A percentile compares a stretch with the other conserved stretches of the same genome.
phyloP scores from a whole-genome alignment of 2,329 filamentous ascomycete species.

The Nothophaeocryptopus gaeumannii region DNA sequence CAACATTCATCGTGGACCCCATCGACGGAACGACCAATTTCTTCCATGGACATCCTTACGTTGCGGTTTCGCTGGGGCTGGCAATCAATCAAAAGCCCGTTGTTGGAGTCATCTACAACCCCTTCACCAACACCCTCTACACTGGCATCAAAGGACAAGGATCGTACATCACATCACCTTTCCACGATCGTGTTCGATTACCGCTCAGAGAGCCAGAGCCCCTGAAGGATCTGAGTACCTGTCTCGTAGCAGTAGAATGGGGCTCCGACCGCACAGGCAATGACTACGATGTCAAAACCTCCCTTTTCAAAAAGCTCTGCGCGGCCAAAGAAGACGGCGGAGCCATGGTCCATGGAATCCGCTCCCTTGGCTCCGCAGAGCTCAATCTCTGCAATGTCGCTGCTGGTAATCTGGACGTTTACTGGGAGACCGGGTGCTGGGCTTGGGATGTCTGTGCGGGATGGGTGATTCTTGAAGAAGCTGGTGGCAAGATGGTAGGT shows the following conservation, averaged over 20 bases:
- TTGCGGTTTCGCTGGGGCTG: slow-evolving; percentile 74
- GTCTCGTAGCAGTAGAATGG: slow-evolving; percentile 71
- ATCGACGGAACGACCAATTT: slow-evolving; percentile 84
- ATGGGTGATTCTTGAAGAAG: slow-evolving; percentile 73
- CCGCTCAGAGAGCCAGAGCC: slow-evolving; percentile 51
- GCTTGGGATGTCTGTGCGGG: slow-evolving; percentile 83
- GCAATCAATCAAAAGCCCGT: slow-evolving; percentile 60
- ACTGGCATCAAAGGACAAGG: slow-evolving; percentile 67
- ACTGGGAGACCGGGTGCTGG: slow-evolving; percentile 83
- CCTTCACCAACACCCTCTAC: slow-evolving; percentile 68
- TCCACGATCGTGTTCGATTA: slow-evolving; percentile 37
- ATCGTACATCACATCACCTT: slow-evolving; percentile 48
- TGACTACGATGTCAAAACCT: slow-evolving; percentile 68
- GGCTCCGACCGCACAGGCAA: slow-evolving; percentile 62
- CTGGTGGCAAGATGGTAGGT: slow-evolving; percentile 68
- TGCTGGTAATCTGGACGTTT: slow-evolving; percentile 67
- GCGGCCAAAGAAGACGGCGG: slow-evolving; percentile 60
- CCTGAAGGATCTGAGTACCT: slow-evolving; percentile 58
- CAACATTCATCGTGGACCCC: slow-evolving; percentile 78
- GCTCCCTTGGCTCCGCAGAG: slow-evolving; percentile 70
- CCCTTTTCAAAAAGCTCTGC: slow-evolving; percentile 59
- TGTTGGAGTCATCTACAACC: slow-evolving; percentile 78
- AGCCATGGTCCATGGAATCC: slow-evolving; percentile 71
- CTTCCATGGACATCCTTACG: slow-evolving; percentile 70
- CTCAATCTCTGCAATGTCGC: slow-evolving; percentile 73